phyloP scores from a whole-genome alignment of 1,139 yeast species.

The Saccharomyces hybrid region DNA sequence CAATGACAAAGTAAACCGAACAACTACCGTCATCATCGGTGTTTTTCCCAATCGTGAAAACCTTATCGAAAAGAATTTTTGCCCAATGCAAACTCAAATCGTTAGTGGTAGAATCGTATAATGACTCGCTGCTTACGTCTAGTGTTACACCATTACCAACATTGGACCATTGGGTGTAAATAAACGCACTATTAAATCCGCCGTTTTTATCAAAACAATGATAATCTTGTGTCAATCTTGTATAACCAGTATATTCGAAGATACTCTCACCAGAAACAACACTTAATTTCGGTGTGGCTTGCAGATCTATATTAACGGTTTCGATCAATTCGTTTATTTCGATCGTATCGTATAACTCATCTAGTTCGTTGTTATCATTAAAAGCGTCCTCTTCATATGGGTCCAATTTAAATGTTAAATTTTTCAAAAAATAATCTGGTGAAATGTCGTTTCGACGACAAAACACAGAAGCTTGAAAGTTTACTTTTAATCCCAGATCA shows the following conservation, averaged over 20 bases:
- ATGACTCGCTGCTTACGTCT: neutral
- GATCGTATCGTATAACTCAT: constrained; percentile 3
- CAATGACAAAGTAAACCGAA: constrained; percentile 46
- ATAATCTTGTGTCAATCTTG: constrained; percentile 23
- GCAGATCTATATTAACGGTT: constrained; percentile 16
- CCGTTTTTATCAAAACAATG: constrained; percentile 31
- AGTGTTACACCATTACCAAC: constrained; percentile 7
- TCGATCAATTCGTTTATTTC: constrained; percentile 19
- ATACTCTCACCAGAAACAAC: constrained; percentile 26
- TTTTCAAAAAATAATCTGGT: constrained; percentile 10
- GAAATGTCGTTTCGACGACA: constrained; percentile 15
- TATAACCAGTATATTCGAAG: constrained; percentile 30
- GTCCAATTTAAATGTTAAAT: constrained; percentile 22
- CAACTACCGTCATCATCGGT: neutral
- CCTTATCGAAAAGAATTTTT: neutral
- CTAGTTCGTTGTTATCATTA: constrained; percentile 1
- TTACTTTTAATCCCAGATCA: constrained; percentile 16
- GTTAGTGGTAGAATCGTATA: neutral
- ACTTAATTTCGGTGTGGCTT: constrained; percentile 20
- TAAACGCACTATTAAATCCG: constrained; percentile 27
- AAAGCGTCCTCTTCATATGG: constrained; percentile 1
- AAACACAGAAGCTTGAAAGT: constrained; percentile 11
- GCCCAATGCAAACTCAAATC: neutral
- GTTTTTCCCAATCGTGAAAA: neutral
- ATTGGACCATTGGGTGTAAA: constrained; percentile 27